These are phyloP conservation scores for Russula brevipes DNA, from an alignment of 768 basidiomycete species.

Conservation along the genomic window DNA sequence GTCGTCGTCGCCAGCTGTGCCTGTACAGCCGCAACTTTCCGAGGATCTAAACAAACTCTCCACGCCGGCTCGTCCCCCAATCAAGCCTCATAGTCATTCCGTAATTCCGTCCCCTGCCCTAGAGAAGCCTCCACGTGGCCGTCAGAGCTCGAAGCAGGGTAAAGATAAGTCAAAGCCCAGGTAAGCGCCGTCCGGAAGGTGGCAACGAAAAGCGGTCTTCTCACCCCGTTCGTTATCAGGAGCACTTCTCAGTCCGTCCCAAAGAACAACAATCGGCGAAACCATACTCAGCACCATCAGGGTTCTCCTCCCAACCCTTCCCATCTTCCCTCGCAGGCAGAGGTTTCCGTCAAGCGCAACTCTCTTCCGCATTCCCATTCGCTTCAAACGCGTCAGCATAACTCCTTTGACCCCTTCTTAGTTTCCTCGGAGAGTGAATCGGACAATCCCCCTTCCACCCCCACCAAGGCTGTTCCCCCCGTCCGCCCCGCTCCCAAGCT, in stretches of 20 bases:
- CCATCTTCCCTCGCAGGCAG: conserved; percentile 58
- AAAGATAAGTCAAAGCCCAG: conserved; percentile 43
- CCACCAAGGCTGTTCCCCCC: conserved; percentile 27
- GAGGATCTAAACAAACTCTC: conserved; percentile 33
- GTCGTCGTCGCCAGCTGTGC: conserved; percentile 25
- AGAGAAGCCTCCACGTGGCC: conserved; percentile 34
- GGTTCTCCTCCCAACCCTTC: conserved; percentile 52
- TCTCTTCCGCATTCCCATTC: conserved; percentile 28
- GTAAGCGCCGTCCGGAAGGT: conserved; percentile 29
- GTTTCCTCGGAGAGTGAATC: conserved; percentile 38
- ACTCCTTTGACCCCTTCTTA: conserved; percentile 46
- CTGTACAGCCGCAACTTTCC: conserved; percentile 29
- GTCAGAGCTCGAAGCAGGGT: conserved; percentile 36
- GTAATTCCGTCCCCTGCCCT: conserved; percentile 8
- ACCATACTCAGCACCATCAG: conserved; percentile 47
- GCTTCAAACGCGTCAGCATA: conserved; percentile 34
- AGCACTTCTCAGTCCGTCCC: conserved; percentile 42
- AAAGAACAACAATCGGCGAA: conserved; percentile 39
- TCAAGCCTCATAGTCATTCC: conserved; percentile 13
- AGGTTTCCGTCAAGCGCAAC: conserved; percentile 37
- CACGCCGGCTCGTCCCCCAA: conserved; percentile 20
- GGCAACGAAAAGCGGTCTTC: background rate
- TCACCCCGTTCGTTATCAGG: conserved; percentile 30
- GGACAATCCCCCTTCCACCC: conserved; percentile 33
- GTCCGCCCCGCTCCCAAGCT: conserved; percentile 39